Evolutionary conservation across 1,139 yeast genomes (phyloP).

Genomic region (Candida tetrigidarum): DNA sequence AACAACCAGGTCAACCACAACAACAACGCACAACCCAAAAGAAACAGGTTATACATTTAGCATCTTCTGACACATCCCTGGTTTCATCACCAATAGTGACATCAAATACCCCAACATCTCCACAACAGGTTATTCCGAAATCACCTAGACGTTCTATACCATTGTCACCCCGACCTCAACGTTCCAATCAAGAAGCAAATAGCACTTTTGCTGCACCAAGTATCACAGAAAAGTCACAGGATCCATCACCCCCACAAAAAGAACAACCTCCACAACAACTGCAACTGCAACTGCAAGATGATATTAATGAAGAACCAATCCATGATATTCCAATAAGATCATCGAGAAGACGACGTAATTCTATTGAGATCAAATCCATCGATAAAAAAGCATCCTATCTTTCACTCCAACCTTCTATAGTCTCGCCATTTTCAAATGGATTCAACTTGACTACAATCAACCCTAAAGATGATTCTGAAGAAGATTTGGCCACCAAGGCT

Average conservation of each 20-base stretch:
- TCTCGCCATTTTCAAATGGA: slow-evolving; percentile 9
- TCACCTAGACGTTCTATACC: background rate
- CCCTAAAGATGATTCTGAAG: background rate
- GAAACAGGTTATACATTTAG: background rate
- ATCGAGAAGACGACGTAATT: slow-evolving; percentile 17
- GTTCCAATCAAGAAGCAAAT: background rate
- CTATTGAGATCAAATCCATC: slow-evolving; percentile 6
- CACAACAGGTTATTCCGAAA: background rate
- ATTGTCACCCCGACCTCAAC: slow-evolving; percentile 1
- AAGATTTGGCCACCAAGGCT: background rate
- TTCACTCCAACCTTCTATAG: slow-evolving; percentile 8
- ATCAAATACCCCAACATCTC: background rate
- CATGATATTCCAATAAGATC: slow-evolving; percentile 19
- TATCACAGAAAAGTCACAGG: too few relatives aligned
- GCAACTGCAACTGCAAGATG: background rate
- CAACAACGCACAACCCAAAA: background rate
- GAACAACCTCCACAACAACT: background rate
- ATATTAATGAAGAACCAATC: background rate
- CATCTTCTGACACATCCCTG: background rate
- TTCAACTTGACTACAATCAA: slow-evolving; percentile 9
- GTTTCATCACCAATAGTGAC: background rate
- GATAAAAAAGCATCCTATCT: slow-evolving; percentile 6
- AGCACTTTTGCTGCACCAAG: too few relatives aligned
- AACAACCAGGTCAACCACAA: too few relatives aligned
- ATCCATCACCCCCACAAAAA: too few relatives aligned